phyloP scores from a whole-genome alignment of 129 eudicot species.

The Tagetes patula region DNA sequence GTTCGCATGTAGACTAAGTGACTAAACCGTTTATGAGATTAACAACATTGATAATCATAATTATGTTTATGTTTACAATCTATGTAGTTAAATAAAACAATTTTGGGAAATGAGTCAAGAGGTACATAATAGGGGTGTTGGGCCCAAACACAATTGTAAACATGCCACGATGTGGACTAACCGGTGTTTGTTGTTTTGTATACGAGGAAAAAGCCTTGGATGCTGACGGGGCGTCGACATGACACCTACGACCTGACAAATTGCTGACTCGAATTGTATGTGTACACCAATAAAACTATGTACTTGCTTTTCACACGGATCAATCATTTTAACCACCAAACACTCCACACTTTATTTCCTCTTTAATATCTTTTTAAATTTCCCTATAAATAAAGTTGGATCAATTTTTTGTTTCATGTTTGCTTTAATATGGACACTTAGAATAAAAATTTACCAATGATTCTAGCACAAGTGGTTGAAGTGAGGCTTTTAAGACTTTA shows the following conservation, averaged over 20 bases:
- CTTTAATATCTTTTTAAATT: neutral
- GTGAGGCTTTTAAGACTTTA: no score
- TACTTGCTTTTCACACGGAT: slow-evolving; percentile 19
- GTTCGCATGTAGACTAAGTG: no score
- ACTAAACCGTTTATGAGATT: no score
- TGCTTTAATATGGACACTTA: no score
- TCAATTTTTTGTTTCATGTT: no score
- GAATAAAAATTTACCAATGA: no score
- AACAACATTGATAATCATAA: neutral
- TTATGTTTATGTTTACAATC: neutral
- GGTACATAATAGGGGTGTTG: neutral
- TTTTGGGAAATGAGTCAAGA: no score
- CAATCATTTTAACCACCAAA: neutral
- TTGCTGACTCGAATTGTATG: slow-evolving; percentile 27
- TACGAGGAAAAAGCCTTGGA: slow-evolving; percentile 20
- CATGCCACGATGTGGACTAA: slow-evolving; percentile 39
- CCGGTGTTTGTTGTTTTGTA: slow-evolving; percentile 3
- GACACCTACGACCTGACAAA: slow-evolving; percentile 19
- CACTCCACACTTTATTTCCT: neutral
- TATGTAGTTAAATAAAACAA: neutral
- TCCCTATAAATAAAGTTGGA: neutral
- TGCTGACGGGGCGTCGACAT: slow-evolving; percentile 34
- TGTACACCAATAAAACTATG: slow-evolving; percentile 23
- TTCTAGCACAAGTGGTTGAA: no score
- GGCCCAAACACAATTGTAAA: neutral